Evolutionary conservation across 2,329 filamentous ascomycete genomes (phyloP).

Genomic region (Colletotrichum falcatum): DNA sequence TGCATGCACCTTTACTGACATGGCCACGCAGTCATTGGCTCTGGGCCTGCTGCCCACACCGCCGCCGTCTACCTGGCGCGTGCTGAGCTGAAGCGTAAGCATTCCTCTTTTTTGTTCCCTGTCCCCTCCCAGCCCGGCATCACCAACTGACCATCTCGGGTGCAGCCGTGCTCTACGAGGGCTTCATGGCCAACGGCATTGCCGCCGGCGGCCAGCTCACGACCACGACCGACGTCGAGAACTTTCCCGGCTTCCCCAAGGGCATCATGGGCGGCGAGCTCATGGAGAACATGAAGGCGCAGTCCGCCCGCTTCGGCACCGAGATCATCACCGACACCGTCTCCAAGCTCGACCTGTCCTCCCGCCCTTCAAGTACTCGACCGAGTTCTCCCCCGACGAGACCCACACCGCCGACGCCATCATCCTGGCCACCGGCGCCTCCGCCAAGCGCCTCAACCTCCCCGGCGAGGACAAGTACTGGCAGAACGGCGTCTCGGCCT

Average conservation of each 20-base stretch:
- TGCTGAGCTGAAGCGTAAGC: conserved; percentile 87
- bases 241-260: conserved; percentile 94
- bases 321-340: conserved; percentile 95
- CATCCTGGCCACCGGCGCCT: conserved; percentile 96
- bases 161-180: conserved; percentile 90
- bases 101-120: conserved; percentile 41
- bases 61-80: conserved; percentile 96
- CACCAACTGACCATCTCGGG: conserved; percentile 1
- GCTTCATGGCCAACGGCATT: conserved; percentile 96
- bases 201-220: conserved; percentile 97
- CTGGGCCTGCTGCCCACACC: conserved; percentile 96
- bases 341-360: conserved; percentile 84
- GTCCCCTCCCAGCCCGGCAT: not conserved
- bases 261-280: conserved; percentile 88
- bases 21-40: conserved; percentile 76
- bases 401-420: conserved; percentile 90
- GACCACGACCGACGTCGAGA: conserved; percentile 98
- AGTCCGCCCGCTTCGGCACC: conserved; percentile 93
- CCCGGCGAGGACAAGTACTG: conserved; percentile 95
- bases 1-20: conserved; percentile 24
- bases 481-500: conserved; percentile 96
- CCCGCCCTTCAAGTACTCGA: conserved; percentile 89
- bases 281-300: conserved; percentile 95
- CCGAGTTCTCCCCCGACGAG: conserved; percentile 86
- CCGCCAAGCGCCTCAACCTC: conserved; percentile 84